Evolutionary conservation across 345 rosid genomes (phyloP), one percentile per base, ranked within the genome.

Genomic region (Leavenworthia alabamica): DNA sequence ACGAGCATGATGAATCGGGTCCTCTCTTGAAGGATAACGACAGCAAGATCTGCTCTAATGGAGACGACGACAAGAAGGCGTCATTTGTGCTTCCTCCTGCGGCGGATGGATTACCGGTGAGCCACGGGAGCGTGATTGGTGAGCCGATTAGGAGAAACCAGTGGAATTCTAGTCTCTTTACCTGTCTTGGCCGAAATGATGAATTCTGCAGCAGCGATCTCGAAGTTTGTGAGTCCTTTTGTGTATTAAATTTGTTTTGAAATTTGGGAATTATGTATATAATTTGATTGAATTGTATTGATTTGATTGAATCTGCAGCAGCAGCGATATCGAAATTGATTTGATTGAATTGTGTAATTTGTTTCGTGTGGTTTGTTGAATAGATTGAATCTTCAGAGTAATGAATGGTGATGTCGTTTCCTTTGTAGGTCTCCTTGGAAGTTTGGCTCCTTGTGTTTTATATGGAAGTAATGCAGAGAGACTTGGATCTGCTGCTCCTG

Each of bases 201-300:
- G 93, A 89, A 47, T 89, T 92, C 73, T 89, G 97, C 66, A 81
- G 98, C 84, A 92, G 98, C 89, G 98, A 92, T 75, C 79, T 92
- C 59, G 96, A 92, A 89, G 96, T 89, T 80, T 92, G 96, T 92
- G 71, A 86, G 98, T 85, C 15, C 22, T 39, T 39, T 28, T 7
- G 12, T 28, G 7, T 23, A 3, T 2, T 11, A 3, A 3, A 9
- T 26, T 35, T 6, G 14, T 28, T 33, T 17, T 8, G 24, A 36
- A 64, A 20, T 16, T 40, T 4, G 31, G 6, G 46, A 16, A 35
- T 35, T 12, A 35, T 31, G 11, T 15, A 44, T 53, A 8, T 1
- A 60, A 31, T 20, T n/a, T 20, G 2, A 20, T 20, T 20, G 22
- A 20, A 20, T 20, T 20, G n/a, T 20, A 35, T 56, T 1, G 65